phyloP scores from a whole-genome alignment of 2,329 filamentous ascomycete genomes.

The Didymella pinodella region DNA sequence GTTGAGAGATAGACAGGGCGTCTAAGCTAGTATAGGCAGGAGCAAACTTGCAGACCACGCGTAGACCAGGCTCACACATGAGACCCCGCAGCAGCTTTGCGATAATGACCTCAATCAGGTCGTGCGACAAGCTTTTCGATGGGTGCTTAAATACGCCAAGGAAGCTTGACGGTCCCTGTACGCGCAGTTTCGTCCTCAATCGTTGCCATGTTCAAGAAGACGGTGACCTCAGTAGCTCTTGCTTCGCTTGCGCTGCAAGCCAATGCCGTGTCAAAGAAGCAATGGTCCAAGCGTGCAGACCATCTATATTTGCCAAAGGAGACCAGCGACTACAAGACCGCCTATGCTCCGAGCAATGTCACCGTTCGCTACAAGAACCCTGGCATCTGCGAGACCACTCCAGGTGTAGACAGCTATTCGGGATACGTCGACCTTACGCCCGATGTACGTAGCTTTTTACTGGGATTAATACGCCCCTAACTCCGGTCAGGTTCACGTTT shows the following conservation, averaged over 20 bases:
- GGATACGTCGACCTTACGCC: slow-evolving; percentile 53
- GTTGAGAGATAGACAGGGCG: slow-evolving; percentile 10
- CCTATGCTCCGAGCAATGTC: slow-evolving; percentile 55
- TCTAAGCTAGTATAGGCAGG: slow-evolving; percentile 29
- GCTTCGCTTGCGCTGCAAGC: slow-evolving; percentile 24
- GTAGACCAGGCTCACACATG: slow-evolving; percentile 9
- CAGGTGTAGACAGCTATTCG: slow-evolving; percentile 59
- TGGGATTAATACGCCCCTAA: neutral
- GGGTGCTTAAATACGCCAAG: slow-evolving; percentile 28
- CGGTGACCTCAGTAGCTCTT: slow-evolving; percentile 25
- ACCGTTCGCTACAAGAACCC: slow-evolving; percentile 62
- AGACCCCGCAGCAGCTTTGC: slow-evolving; percentile 17
- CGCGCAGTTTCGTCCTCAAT: neutral
- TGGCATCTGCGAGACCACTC: slow-evolving; percentile 62
- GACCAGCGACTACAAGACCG: slow-evolving; percentile 55
- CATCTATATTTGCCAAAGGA: slow-evolving; percentile 48
- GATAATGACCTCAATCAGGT: slow-evolving; percentile 22
- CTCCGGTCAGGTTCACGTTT: slow-evolving; percentile 43
- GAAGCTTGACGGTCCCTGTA: slow-evolving; percentile 14
- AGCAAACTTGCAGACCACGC: slow-evolving; percentile 12
- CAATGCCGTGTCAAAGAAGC: slow-evolving; percentile 29
- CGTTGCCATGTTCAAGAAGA: slow-evolving; percentile 25
- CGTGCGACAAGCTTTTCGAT: slow-evolving; percentile 25
- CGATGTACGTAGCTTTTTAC: slow-evolving; percentile 19
- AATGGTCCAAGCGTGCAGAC: slow-evolving; percentile 32